Base-by-base conservation (phyloP, 306 rosid genomes). In the Malus asiatica region DNA sequence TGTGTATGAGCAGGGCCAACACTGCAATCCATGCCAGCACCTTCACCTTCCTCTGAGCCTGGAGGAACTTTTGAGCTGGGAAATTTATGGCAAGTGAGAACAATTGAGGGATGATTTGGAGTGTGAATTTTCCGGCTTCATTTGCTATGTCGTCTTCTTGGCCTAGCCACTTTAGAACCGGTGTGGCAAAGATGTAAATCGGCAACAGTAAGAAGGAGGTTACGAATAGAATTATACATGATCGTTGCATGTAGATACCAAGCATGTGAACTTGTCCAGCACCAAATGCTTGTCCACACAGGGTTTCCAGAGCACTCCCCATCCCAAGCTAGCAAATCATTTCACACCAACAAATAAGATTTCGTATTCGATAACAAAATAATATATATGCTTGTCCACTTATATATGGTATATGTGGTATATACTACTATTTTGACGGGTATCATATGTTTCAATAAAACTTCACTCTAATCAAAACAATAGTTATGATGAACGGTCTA, bases 221-320 rank as follows among this genome's bases (percentile, higher is more conserved):
- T 32, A 59, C 58, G 3, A 79, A 76, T 42, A 88, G 79, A 71
- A 93, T 87, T 33, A 85, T 68, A 91, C 95, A 90, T 1, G 98
- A 91, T 4, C 97, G 91, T 67, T 93, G 97, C 96, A 89, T 81
- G 76, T 93, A 89, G 40, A 91, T 76, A 11, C 96, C 96, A 65
- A 93, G 92, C 93, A 91, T 72, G 23, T 77, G 18, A 68, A 85
- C 10, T 72, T 90, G 90, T 7, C 98, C 96, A 15, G 98, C 98
- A 30, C 98, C 96, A 78, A 72, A 89, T 68, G 98, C 90, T 82
- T 90, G 96, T 6, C 98, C 98, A 19, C 96, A 90, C 0, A 93
- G 84, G 9, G 96, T 93, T 87, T 90, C 98, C 0, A 88, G 53
- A 29, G 96, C 98, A 51, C 95, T 90, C 48, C 93, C 93, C 98